Base-by-base conservation (phyloP, 2,329 filamentous ascomycete genomes). In the Emydomyces testavorans region DNA sequence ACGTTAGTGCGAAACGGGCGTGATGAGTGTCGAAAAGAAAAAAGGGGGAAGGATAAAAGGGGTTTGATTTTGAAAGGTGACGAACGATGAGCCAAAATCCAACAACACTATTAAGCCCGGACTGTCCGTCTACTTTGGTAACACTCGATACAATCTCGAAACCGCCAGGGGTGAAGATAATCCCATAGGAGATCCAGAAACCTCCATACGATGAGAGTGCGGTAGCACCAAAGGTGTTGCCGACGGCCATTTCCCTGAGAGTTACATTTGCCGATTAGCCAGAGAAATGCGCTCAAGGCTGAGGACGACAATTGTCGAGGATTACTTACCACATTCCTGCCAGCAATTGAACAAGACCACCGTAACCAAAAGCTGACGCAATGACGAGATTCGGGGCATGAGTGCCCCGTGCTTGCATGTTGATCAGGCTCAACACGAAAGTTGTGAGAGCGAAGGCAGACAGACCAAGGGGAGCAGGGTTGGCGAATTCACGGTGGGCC, bases 221-320 rank as follows among this genome's bases (percentile, higher is more conserved):
- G 20, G 84, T 89, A 45, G 83, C 85, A 73, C 84, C 84, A 56
- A 90, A 89, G 8, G 85, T 90, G 73, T 90, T 90, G 49, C 84
- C 85, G n/a, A 85, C 75, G 29, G 84, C 83, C 78, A 90, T 85
- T 70, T 90, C 85, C 83, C 83, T 86, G 53, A 46, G 26, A 13
- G 34, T 39, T 13, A 16, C 34, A 31, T 13, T n/a, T 13, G 41
- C 2, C 43, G 23, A 16, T 31, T 13, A 32, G 42, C 23, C 10
- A 5, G 49, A 34, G 16, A 13, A 3, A 18, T 43, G 16, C 10
- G 5, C 13, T 28, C 13, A 15, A 6, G 13, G 21, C 40, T 10
- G n/a, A 20, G 40, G 52, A 48, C 40, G 20, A n/a, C n/a, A n/a
- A n/a, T n/a, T n/a, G n/a, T n/a, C n/a, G n/a, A n/a, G 28, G 23